Evolutionary conservation across 306 rosid species (phyloP).

Genomic region (Cicer cuneatum): DNA sequence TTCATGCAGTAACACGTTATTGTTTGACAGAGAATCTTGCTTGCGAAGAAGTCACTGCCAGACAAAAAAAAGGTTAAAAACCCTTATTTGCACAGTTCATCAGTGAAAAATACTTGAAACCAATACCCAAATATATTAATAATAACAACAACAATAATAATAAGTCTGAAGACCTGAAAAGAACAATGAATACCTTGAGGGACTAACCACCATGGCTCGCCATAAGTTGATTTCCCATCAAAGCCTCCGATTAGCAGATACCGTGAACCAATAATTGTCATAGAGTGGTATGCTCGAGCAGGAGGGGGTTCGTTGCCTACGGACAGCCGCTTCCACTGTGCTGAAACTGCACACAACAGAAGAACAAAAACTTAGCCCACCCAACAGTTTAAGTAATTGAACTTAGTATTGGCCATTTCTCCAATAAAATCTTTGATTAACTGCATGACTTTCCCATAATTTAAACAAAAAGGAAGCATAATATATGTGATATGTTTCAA

Average conservation of each 20-base stretch:
- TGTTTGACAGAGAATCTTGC: constrained; percentile 25
- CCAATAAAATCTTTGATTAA: constrained; percentile 22
- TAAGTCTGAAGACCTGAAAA: constrained; percentile 30
- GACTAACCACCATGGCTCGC: constrained; percentile 96
- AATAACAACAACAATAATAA: not conserved
- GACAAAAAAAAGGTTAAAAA: constrained; percentile 25
- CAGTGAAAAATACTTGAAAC: constrained; percentile 30
- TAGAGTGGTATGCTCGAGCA: constrained; percentile 96
- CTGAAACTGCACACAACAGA: constrained; percentile 67
- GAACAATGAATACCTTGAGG: constrained; percentile 72
- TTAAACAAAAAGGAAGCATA: constrained; percentile 16
- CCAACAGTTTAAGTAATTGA: constrained; percentile 11
- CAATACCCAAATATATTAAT: not conserved
- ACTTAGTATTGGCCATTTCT: constrained; percentile 17
- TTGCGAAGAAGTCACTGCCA: constrained; percentile 18
- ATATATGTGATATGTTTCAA: constrained; percentile 1
- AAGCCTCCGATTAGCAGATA: constrained; percentile 89
- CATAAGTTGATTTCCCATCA: constrained; percentile 93
- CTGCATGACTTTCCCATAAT: constrained; percentile 9
- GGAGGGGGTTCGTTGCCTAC: constrained; percentile 87
- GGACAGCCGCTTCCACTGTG: constrained; percentile 93
- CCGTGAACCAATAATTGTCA: constrained; percentile 75
- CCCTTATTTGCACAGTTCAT: constrained; percentile 27
- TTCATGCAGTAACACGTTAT: constrained; percentile 22
- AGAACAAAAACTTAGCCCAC: constrained; percentile 30